Conservation (phyloP, 1,139 yeast species). For the Saccharomycopsis hybrid region DNA sequence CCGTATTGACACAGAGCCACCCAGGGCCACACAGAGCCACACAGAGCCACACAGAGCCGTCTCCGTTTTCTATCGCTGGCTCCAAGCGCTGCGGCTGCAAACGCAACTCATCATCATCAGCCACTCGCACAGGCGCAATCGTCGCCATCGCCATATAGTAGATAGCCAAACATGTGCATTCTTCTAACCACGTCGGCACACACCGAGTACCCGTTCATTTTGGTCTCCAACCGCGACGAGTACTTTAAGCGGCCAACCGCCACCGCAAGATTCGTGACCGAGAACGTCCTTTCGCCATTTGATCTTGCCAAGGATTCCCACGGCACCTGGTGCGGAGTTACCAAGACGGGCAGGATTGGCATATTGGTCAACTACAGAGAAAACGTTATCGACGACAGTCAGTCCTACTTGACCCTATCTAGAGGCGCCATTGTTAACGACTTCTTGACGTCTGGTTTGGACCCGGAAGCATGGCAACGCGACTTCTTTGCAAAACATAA, state of each 20-base stretch:
- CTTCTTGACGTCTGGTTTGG: slow-evolving; percentile 39
- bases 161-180: slow-evolving; percentile 48
- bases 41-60: no score
- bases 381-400: slow-evolving; percentile 14
- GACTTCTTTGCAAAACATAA: slow-evolving; percentile 31
- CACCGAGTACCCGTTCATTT: slow-evolving; percentile 60
- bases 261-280: slow-evolving; percentile 44
- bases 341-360: slow-evolving; percentile 56
- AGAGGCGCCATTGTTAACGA: slow-evolving; percentile 67
- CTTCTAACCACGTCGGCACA: slow-evolving; percentile 53
- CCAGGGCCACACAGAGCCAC: no score
- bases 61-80: no score
- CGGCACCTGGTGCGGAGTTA: slow-evolving; percentile 90
- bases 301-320: slow-evolving; percentile 70
- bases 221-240: slow-evolving; percentile 84
- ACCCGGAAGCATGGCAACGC: slow-evolving; percentile 43
- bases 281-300: slow-evolving; percentile 55
- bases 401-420: slow-evolving; percentile 42
- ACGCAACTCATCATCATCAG: no score
- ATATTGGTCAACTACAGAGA: slow-evolving; percentile 71
- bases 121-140: no score
- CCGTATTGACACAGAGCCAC: no score
- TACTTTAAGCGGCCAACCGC: slow-evolving; percentile 67
- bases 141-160: no score
- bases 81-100: no score